Evolutionary conservation across 306 rosid species (phyloP).

Genomic region (Trifolium fragiferum): DNA sequence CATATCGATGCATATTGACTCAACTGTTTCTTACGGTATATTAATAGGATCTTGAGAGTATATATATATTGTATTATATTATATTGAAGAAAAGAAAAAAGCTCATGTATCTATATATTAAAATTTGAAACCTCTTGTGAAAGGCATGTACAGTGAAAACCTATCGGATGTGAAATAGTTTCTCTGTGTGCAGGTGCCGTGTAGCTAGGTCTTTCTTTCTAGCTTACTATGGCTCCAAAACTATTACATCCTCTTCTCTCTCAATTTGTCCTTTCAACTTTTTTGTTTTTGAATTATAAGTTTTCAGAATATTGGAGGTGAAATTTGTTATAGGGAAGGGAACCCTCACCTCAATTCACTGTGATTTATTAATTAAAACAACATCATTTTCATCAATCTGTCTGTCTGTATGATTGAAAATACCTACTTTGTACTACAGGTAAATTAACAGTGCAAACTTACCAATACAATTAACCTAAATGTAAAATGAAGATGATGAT

Average conservation of each 20-base stretch:
- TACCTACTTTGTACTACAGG: slow-evolving; percentile 32
- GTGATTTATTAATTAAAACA: background rate
- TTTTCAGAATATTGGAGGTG: slow-evolving; percentile 27
- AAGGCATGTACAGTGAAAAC: slow-evolving; percentile 52
- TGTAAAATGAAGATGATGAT: too few relatives aligned
- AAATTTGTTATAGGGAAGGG: slow-evolving; percentile 40
- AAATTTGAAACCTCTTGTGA: slow-evolving; percentile 28
- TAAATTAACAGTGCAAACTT: slow-evolving; percentile 42
- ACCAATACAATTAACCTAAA: slow-evolving; percentile 3
- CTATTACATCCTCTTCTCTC: background rate
- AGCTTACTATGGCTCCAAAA: slow-evolving; percentile 46
- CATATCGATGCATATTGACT: too few relatives aligned
- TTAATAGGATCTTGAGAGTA: too few relatives aligned
- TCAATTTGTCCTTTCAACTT: background rate
- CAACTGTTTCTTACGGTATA: too few relatives aligned
- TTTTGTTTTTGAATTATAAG: slow-evolving; percentile 13
- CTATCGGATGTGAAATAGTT: slow-evolving; percentile 57
- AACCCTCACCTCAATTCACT: slow-evolving; percentile 34
- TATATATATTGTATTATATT: slow-evolving; percentile 3
- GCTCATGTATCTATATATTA: background rate
- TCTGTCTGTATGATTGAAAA: slow-evolving; percentile 14
- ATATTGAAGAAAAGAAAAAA: background rate
- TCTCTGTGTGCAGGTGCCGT: slow-evolving; percentile 25
- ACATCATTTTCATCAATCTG: slow-evolving; percentile 50
- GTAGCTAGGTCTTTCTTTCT: slow-evolving; percentile 34